Conservation (phyloP, 768 basidiomycete species). For the Auricularia sp. region DNA sequence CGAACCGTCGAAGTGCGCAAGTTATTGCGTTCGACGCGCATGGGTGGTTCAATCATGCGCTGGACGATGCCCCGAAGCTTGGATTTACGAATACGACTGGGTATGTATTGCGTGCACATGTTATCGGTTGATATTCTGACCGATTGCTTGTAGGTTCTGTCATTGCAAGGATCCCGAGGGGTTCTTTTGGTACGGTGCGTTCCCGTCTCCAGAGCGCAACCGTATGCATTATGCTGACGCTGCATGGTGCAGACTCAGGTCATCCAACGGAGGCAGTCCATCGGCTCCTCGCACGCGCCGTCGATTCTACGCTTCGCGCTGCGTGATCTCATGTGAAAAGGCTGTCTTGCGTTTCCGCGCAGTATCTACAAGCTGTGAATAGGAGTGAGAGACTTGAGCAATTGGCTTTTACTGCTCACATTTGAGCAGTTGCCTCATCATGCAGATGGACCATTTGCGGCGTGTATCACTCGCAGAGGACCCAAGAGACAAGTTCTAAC, state of each 20-base stretch:
- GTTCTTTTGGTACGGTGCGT: constrained; percentile 43
- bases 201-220: background rate
- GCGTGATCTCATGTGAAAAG: too few relatives aligned
- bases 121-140: background rate
- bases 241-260: constrained; percentile 28
- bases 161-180: constrained; percentile 33
- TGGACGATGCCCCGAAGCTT: constrained; percentile 30
- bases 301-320: constrained; percentile 24
- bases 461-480: too few relatives aligned
- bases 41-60: constrained; percentile 35
- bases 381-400: too few relatives aligned
- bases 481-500: too few relatives aligned
- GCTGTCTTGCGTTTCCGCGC: too few relatives aligned
- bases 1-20: constrained; percentile 27
- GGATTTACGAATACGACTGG: constrained; percentile 43
- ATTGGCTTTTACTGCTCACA: too few relatives aligned
- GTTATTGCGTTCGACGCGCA: constrained; percentile 43
- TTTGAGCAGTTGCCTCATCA: too few relatives aligned
- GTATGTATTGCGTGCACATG: constrained; percentile 14
- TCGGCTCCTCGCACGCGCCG: constrained; percentile 32
- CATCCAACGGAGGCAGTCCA: constrained; percentile 44
- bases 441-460: too few relatives aligned
- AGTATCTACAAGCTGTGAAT: too few relatives aligned
- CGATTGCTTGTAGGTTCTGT: constrained; percentile 30
- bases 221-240: constrained; percentile 13